Evolutionary conservation across 2,329 filamentous ascomycete species (phyloP), one percentile per base, ranked within the genome.

Genomic region (Taxawa tesnikishii): DNA sequence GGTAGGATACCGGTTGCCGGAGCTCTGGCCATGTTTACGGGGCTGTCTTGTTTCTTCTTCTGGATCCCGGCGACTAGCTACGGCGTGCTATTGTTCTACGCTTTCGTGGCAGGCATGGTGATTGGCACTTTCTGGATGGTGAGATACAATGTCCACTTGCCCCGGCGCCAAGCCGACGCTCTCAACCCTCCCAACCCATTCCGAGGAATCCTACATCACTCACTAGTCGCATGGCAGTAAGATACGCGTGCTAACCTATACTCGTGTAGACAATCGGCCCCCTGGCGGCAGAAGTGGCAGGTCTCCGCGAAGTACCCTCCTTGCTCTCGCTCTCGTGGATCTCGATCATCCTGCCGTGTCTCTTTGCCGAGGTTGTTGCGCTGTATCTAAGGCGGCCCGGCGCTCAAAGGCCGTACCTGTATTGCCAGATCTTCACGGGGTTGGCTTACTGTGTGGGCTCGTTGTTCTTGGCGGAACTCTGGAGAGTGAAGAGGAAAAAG

Each of bases 91-190:
- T 41, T 63, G 2, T 51, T 67, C 33, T 67, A 65, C 36, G 54
- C 55, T 0, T 38, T 68, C 6, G 18, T 63, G 0, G 48, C 49
- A 32, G 66, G 66, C 3, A 55, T 56, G 5, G 56, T 62, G 6
- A 43, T 64, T 16, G 65, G 67, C 0, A 54, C 61, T 0, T 67
- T 65, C 39, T 70, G 65, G 63, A 60, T 60, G 48, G 55, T 57
- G 36, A 34, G 42, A 43, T 15, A 26, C 21, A 12, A n/a, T 9
- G 18, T 11, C 38, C 29, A 26, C 21, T 31, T 15, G 23, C 15
- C n/a, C 8, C 5, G 16, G 21, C 31, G 24, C 33, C 12, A 32
- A 5, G 13, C 34, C 19, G 29, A 31, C 25, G 5, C 9, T 39
- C 17, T 19, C 26, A n/a, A n/a, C n/a, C n/a, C n/a, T n/a, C n/a